phyloP scores from a whole-genome alignment of 2,329 filamentous ascomycete genomes.

The Sclerotinia trifoliorum region DNA sequence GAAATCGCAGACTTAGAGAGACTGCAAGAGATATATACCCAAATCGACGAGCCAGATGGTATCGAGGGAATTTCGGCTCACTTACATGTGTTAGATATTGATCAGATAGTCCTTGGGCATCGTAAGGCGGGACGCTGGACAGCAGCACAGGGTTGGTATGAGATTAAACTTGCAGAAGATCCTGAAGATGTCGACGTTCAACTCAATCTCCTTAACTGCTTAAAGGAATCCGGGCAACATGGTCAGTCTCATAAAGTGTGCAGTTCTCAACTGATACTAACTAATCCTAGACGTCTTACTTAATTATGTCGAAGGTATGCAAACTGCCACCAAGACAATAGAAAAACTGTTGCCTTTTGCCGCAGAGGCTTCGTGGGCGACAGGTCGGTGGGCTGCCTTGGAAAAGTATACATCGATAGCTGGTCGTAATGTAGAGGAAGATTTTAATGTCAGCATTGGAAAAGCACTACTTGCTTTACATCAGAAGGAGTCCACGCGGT shows the following conservation, averaged over 20 bases:
- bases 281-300: conserved; percentile 68
- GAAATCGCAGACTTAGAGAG: conserved; percentile 70
- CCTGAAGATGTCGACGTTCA: conserved; percentile 77
- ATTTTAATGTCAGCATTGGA: conserved; percentile 84
- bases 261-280: conserved; percentile 21
- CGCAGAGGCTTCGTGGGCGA: conserved; percentile 89
- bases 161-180: conserved; percentile 78
- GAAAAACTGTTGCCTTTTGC: conserved; percentile 76
- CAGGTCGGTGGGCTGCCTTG: conserved; percentile 75
- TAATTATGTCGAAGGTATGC: conserved; percentile 80
- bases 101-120: conserved; percentile 91
- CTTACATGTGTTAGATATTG: conserved; percentile 80
- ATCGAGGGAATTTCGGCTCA: conserved; percentile 92
- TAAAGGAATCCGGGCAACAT: conserved; percentile 94
- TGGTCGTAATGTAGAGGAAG: conserved; percentile 47
- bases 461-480: conserved; percentile 62
- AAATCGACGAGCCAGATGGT: conserved; percentile 96
- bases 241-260: conserved; percentile 51
- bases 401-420: conserved; percentile 62
- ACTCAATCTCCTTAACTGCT: conserved; percentile 77
- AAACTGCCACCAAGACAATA: conserved; percentile 48
- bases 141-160: conserved; percentile 96
- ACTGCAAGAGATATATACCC: conserved; percentile 90
- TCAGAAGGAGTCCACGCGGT: conserved; percentile 49
- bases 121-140: conserved; percentile 91